Conservation (phyloP, 306 rosid genomes). For the Gleditsia sinensis region DNA sequence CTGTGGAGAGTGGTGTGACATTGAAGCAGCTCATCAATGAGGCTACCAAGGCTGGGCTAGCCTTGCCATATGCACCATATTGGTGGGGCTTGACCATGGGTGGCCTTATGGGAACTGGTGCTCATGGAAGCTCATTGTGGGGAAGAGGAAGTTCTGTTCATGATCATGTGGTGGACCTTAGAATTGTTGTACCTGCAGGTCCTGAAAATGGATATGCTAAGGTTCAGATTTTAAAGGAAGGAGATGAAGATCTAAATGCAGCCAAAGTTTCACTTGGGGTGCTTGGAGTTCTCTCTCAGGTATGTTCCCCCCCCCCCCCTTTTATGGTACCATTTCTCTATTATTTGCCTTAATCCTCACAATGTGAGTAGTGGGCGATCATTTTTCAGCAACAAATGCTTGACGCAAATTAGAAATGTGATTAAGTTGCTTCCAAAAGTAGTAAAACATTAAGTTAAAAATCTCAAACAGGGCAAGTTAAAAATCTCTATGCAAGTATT, state of each 20-base stretch:
- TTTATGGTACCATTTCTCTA: too few relatives aligned
- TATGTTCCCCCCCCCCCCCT: not conserved
- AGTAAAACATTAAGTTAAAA: too few relatives aligned
- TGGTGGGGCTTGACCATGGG: slow-evolving; percentile 88
- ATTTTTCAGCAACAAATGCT: too few relatives aligned
- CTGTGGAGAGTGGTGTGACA: slow-evolving; percentile 63
- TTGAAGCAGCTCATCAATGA: slow-evolving; percentile 49
- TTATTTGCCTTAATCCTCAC: too few relatives aligned
- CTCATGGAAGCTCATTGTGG: slow-evolving; percentile 79
- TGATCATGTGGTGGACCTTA: slow-evolving; percentile 50
- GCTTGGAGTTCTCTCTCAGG: slow-evolving; percentile 76
- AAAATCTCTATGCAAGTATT: too few relatives aligned
- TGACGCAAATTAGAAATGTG: not conserved
- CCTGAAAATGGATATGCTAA: slow-evolving; percentile 48
- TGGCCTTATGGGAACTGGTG: slow-evolving; percentile 66
- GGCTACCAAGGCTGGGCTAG: slow-evolving; percentile 54
- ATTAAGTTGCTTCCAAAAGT: not conserved
- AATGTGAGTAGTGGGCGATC: too few relatives aligned
- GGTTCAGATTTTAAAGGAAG: slow-evolving; percentile 35
- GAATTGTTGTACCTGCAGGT: slow-evolving; percentile 52
- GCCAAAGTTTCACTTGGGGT: slow-evolving; percentile 65
- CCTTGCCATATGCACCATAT: slow-evolving; percentile 61
- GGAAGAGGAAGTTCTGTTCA: slow-evolving; percentile 68
- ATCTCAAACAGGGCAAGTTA: not conserved
- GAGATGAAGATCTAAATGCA: slow-evolving; percentile 53